A percentile compares a stretch with the other conserved stretches of the same genome.
phyloP scores from a whole-genome alignment of 139 green algal genomes.

The Chlamydomonas sphaeroides region DNA sequence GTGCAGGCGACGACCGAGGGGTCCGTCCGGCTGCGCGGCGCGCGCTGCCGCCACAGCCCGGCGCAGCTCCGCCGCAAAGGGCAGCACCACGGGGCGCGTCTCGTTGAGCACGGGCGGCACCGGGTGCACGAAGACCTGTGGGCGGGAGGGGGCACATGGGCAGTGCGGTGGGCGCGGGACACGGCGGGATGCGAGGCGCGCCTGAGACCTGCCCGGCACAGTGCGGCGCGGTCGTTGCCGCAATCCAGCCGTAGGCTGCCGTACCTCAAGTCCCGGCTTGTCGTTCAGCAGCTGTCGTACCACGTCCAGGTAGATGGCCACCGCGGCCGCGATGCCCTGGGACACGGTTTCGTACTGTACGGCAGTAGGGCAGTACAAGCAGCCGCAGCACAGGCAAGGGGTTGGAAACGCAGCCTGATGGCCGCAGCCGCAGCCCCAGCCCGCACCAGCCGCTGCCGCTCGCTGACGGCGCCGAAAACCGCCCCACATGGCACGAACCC shows the following conservation, averaged over 20 bases:
- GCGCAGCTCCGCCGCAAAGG: slow-evolving; percentile 58
- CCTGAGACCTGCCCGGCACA: too few relatives aligned
- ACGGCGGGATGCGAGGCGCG: too few relatives aligned
- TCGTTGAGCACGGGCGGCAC: slow-evolving; percentile 74
- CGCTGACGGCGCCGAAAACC: too few relatives aligned
- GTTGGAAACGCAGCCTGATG: too few relatives aligned
- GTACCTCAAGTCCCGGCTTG: slow-evolving; percentile 9
- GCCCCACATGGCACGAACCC: too few relatives aligned
- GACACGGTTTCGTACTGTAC: slow-evolving; percentile 72
- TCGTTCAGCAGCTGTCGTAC: neutral
- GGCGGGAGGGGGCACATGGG: too few relatives aligned
- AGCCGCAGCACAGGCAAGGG: too few relatives aligned
- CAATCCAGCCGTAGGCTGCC: too few relatives aligned
- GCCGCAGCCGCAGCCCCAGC: too few relatives aligned
- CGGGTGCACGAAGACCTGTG: slow-evolving; percentile 80
- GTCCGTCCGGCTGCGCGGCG: neutral
- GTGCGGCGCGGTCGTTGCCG: too few relatives aligned
- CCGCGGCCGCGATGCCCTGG: slow-evolving; percentile 65
- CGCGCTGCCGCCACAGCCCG: slow-evolving; percentile 36
- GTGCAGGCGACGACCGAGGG: slow-evolving; percentile 43
- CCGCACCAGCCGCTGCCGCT: too few relatives aligned
- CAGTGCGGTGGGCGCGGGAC: too few relatives aligned
- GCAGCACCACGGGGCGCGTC: slow-evolving; percentile 61
- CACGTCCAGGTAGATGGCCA: slow-evolving; percentile 67
- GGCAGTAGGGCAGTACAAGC: neutral